Conservation (phyloP, 75 land plant genomes). For the Pinus tabuliformis region DNA sequence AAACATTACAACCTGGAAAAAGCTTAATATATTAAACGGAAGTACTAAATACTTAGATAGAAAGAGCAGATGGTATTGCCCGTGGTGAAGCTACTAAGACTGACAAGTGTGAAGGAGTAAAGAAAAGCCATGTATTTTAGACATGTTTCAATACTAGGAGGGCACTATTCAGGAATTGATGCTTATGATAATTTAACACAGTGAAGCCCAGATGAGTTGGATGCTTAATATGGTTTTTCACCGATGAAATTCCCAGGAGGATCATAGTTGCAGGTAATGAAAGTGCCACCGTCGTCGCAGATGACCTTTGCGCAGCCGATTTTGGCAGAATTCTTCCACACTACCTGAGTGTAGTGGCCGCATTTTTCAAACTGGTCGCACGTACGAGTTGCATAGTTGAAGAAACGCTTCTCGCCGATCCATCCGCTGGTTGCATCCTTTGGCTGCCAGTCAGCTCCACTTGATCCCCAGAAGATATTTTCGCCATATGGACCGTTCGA, state of each 20-base stretch:
- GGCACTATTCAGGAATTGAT: too few relatives aligned
- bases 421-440: constrained; percentile 30
- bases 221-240: constrained; percentile 24
- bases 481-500: constrained; percentile 55
- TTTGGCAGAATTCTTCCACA: constrained; percentile 27
- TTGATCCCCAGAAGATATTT: constrained; percentile 60
- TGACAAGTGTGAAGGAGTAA: too few relatives aligned
- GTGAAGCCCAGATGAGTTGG: too few relatives aligned
- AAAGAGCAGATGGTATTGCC: too few relatives aligned
- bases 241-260: constrained; percentile 60
- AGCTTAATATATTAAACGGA: too few relatives aligned
- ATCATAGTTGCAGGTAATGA: constrained; percentile 52
- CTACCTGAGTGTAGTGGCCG: constrained; percentile 63
- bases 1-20: too few relatives aligned
- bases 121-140: too few relatives aligned
- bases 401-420: constrained; percentile 45
- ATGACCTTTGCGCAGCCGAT: constrained; percentile 46
- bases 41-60: too few relatives aligned
- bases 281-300: constrained; percentile 33
- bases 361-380: constrained; percentile 37
- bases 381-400: constrained; percentile 28
- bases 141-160: too few relatives aligned
- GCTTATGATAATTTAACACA: too few relatives aligned
- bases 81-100: too few relatives aligned
- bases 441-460: constrained; percentile 52